phyloP scores from a whole-genome alignment of 768 basidiomycete species.

The Serendipita indica region DNA sequence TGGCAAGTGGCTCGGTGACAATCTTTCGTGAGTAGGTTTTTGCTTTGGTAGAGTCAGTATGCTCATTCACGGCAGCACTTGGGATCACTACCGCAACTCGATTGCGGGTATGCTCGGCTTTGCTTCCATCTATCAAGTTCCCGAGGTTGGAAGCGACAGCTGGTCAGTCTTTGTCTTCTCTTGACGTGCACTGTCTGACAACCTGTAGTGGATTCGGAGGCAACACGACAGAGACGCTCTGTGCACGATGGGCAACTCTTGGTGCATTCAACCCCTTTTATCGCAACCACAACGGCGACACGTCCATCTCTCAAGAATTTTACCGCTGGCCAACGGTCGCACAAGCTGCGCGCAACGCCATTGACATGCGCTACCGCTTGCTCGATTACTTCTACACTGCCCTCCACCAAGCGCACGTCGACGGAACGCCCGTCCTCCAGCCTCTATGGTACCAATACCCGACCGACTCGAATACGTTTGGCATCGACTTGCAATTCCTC shows the following conservation, averaged over 20 bases:
- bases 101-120: slow-evolving; percentile 17
- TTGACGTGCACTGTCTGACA: not conserved
- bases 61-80: slow-evolving; percentile 32
- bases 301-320: slow-evolving; percentile 62
- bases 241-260: slow-evolving; percentile 74
- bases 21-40: slow-evolving; percentile 6
- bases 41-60: slow-evolving; percentile 48
- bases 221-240: slow-evolving; percentile 68
- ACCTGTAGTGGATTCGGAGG: slow-evolving; percentile 20
- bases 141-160: slow-evolving; percentile 44
- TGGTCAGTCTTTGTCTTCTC: not conserved
- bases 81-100: slow-evolving; percentile 15
- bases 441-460: slow-evolving; percentile 72
- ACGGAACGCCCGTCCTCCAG: slow-evolving; percentile 55
- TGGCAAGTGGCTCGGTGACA: slow-evolving; percentile 18
- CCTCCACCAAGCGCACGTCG: slow-evolving; percentile 28
- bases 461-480: slow-evolving; percentile 46
- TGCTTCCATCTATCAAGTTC: slow-evolving; percentile 55
- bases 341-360: slow-evolving; percentile 54
- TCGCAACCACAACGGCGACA: slow-evolving; percentile 57
- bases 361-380: slow-evolving; percentile 52
- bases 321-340: slow-evolving; percentile 73
- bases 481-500: slow-evolving; percentile 53
- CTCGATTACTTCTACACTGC: slow-evolving; percentile 43
- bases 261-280: slow-evolving; percentile 66